Base-by-base conservation (phyloP, 2,329 filamentous ascomycete species). In the Ceratocystis alfenasii region DNA sequence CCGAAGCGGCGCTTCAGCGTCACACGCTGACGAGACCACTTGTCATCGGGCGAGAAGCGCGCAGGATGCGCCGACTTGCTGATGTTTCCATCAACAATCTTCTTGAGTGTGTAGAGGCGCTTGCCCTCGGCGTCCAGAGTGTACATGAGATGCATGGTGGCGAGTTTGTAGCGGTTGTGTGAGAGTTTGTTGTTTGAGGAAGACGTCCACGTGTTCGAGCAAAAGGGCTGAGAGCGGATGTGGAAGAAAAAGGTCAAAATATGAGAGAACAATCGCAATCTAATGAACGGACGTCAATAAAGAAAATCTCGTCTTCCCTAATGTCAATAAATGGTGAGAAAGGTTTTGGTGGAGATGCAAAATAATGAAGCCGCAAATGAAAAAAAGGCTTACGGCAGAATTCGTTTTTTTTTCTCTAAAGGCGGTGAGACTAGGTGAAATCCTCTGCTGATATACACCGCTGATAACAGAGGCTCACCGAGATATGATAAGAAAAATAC, bases 21-120 rank as follows among this genome's bases (percentile, higher is more conserved):
- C 62, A 97, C 91, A 72, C 94, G 86, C 79, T 97, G 93, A 74
- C 90, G 89, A 73, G 91, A 96, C 83, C 95, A 97, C 82, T 96
- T 96, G 82, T 99, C 94, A 78, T 99, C 94, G 69, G 94, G 94
- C 60, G 90, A 96, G 82, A 97, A 99, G 71, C 94, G 84, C 55
- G 94, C 94, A 60, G 94, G 93, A 79, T 97, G 93, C 66, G 94
- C 94, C 65, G 89, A 94, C 82, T 95, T 96, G 76, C 93, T 95
- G 74, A 96, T 90, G 74, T 91, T 85, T 74, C 88, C 88, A 72
- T 86, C 81, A 72, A 83, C 80, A 71, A 95, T 84, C 81, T 97
- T 96, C 80, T 96, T 93, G 70, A 97, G 85, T 61, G 94, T 97
- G 83, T 97, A 99, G 73, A 88, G 79, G 76, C 93, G 90, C 81